These are phyloP conservation scores for Ascoidea rubescens DNA, from an alignment of 805 yeast species.

Conservation along the genomic window DNA sequence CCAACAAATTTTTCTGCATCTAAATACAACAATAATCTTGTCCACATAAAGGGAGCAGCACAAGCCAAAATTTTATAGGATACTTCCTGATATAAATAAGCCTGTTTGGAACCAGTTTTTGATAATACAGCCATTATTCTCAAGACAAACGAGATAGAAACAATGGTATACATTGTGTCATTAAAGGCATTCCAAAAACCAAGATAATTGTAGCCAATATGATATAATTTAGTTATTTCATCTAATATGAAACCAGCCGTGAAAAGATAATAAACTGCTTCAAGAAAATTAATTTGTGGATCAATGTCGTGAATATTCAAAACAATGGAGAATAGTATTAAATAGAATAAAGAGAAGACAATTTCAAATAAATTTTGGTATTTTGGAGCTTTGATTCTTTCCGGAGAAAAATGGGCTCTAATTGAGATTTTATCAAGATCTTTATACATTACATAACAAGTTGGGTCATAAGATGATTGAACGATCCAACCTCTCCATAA, in stretches of 20 bases:
- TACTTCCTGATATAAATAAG: background rate
- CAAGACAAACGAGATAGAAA: constrained; percentile 37
- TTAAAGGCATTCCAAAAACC: constrained; percentile 75
- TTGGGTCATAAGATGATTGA: constrained; percentile 58
- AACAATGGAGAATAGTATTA: constrained; percentile 46
- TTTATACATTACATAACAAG: constrained; percentile 50
- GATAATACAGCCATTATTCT: constrained; percentile 27
- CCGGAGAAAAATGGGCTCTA: constrained; percentile 61
- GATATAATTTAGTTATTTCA: constrained; percentile 58
- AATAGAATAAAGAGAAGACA: constrained; percentile 46
- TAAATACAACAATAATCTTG: constrained; percentile 44
- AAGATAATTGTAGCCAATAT: constrained; percentile 58
- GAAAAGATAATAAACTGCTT: constrained; percentile 45
- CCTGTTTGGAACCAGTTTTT: too few species aligned
- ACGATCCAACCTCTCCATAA: constrained; percentile 90
- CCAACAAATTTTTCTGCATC: constrained; percentile 48
- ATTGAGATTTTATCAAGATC: constrained; percentile 42
- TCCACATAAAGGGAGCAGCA: constrained; percentile 63
- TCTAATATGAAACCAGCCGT: constrained; percentile 56
- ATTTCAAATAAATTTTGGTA: constrained; percentile 72
- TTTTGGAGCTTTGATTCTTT: constrained; percentile 69
- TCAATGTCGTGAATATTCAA: constrained; percentile 14
- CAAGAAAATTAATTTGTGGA: constrained; percentile 28
- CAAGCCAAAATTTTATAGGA: constrained; percentile 45
- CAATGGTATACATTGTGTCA: constrained; percentile 47